Base-by-base conservation (phyloP, 106 monocot species). In the Agapanthus africanus region DNA sequence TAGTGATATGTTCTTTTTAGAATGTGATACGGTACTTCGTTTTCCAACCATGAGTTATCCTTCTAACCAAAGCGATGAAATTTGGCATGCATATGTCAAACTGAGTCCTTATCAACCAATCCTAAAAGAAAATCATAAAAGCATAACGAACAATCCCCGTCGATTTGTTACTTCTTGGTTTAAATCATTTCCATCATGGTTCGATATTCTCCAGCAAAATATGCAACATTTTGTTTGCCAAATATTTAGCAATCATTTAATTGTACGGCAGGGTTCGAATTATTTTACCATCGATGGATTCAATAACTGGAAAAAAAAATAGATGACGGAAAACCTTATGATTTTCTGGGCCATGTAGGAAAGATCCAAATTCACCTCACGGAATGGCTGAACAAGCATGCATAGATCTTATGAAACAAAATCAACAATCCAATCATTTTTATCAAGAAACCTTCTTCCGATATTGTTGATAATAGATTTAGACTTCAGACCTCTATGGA, bases 341-440 rank as follows among this genome's bases (percentile, higher is more conserved):
- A 37, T 8, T 67, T 67, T n/a, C 25, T 54, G 7, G 0, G 38
- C 56, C 50, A 38, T 75, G 13, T 66, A 25, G 35, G 39, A 41
- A 41, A 47, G n/a, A 67, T 38, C 66, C 67, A 28, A 64, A 35
- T 23, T 75, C 66, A 19, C 1, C 36, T 56, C 74, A 67, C 25
- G 38, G 67, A 19, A 11, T 31, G 18, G 47, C 22, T 32, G 64
- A 49, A 30, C 32, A 39, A 56, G 36, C 36, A 37, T 75, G 66
- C 57, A n/a, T 54, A 1, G 66, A 67, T 67, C 22, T 75, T 7
- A 36, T 75, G 56, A 56, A 50, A 16, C 34, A 37, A 26, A 26
- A 34, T 21, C 26, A 59, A 47, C 23, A 67, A 47, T 46, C 31
- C 23, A 40, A 66, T 21, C 2, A 25, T 26, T 1, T 1, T 66